These are phyloP conservation scores for Pyrenula massariospora DNA, from an alignment of 495 filamentous ascomycete species.

Conservation along the genomic window DNA sequence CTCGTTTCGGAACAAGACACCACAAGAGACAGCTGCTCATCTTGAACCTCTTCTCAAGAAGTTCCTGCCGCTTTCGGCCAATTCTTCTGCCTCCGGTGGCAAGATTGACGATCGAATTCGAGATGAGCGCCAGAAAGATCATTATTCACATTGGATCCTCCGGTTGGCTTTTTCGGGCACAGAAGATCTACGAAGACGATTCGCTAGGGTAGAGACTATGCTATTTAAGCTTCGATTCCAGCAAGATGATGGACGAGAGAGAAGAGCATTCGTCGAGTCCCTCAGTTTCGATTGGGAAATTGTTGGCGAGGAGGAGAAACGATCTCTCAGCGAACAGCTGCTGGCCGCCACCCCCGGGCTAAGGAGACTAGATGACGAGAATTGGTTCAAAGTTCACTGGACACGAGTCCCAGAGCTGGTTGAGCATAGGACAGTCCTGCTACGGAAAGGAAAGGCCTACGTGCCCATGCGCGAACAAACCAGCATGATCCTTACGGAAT, in stretches of 20 bases:
- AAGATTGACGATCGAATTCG: constrained; percentile 36
- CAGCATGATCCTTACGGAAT: constrained; percentile 82
- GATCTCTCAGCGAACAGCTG: constrained; percentile 38
- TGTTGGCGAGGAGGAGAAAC: constrained; percentile 65
- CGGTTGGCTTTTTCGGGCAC: constrained; percentile 85
- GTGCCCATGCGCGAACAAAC: constrained; percentile 78
- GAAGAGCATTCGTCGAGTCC: constrained; percentile 61
- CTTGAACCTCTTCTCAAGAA: constrained; percentile 75
- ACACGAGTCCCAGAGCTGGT: constrained; percentile 83
- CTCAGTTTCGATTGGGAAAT: constrained; percentile 73
- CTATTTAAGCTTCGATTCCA: constrained; percentile 75
- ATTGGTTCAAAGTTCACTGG: constrained; percentile 95
- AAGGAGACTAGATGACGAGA: constrained; percentile 58
- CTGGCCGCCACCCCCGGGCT: constrained; percentile 36
- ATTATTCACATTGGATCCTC: constrained; percentile 96
- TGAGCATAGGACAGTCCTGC: constrained; percentile 61
- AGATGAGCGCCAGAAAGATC: constrained; percentile 82
- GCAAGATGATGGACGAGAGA: constrained; percentile 56
- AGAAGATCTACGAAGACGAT: constrained; percentile 84
- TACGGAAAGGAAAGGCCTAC: constrained; percentile 78
- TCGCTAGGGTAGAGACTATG: constrained; percentile 74
- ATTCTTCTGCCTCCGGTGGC: constrained; percentile 47
- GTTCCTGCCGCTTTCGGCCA: constrained; percentile 73
- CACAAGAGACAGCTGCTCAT: constrained; percentile 63
- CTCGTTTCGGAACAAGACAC: constrained; percentile 80